phyloP scores from a whole-genome alignment of 495 filamentous ascomycete genomes.

The Patellaria atrata region DNA sequence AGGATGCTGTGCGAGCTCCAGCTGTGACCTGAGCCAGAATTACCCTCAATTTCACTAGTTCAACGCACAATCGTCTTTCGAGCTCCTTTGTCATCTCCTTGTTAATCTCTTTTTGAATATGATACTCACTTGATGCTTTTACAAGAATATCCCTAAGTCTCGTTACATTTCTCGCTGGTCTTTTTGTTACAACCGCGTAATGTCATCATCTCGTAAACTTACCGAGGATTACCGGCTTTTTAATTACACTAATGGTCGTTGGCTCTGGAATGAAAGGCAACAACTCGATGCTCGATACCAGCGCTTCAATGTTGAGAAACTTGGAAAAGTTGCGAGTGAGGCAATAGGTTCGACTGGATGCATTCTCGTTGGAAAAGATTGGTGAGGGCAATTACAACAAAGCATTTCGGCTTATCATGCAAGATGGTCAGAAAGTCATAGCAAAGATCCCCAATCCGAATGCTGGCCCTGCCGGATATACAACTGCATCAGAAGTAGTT shows the following conservation, averaged over 20 bases:
- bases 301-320: slow-evolving; percentile 2
- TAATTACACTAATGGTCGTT: slow-evolving; percentile 14
- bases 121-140: too few species aligned
- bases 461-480: neutral
- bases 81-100: too few species aligned
- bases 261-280: slow-evolving; percentile 11
- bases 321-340: slow-evolving; percentile 3
- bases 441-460: slow-evolving; percentile 4
- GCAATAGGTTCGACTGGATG: slow-evolving; percentile 5
- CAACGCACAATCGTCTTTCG: too few species aligned
- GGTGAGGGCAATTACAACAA: slow-evolving; percentile 5
- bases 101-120: too few species aligned
- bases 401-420: neutral
- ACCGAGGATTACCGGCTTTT: slow-evolving; percentile 7
- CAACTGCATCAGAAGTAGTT: slow-evolving; percentile 5
- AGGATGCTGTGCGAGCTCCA: too few species aligned
- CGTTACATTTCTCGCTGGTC: too few species aligned
- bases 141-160: too few species aligned
- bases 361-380: slow-evolving; percentile 2
- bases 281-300: slow-evolving; percentile 7
- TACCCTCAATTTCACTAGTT: too few species aligned
- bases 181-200: too few species aligned
- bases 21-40: too few species aligned
- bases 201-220: neutral
- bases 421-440: slow-evolving; percentile 4